Base-by-base conservation (phyloP, 306 rosid genomes). In the Astragalus glycyphyllos region DNA sequence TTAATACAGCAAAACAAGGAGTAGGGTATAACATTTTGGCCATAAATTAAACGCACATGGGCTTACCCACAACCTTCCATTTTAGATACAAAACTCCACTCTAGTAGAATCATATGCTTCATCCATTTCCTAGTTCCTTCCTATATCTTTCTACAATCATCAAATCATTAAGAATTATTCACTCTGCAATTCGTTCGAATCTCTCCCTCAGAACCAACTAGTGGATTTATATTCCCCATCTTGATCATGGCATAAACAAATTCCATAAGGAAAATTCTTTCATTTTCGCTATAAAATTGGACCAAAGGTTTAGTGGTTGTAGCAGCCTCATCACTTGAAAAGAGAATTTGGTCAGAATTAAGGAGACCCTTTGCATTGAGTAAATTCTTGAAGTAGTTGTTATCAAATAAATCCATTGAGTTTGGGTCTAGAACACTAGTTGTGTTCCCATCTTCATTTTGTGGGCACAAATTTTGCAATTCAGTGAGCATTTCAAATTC, bases 221-320 rank as follows among this genome's bases (percentile, higher is more conserved):
- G 76, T 0, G 89, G 88, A 48, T 51, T 76, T 1, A 83, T 83
- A 53, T 82, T 91, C 13, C 86, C 97, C 97, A 91, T 91, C 70
- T 81, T 91, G 75, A 83, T 76, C 96, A 91, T 91, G 62, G 92
- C 82, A 62, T 71, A 78, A 0, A 56, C 79, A 72, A 88, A 91
- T 55, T 88, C 88, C 14, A n/a, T 8, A 26, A 72, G 29, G 82
- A 88, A 91, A 41, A 17, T 71, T 8, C 56, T 35, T 13, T 6
- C 3, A 15, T 80, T 57, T 0, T 49, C 14, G 79, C 89, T 91
- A 34, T 91, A 91, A 57, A 41, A 67, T 59, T 71, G 77, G 14
- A 91, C 97, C 82, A 86, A 51, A n/a, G 62, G 74, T 64, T 79
- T 85, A 9, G 88, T 83, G 1, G 83, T 77, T 29, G 78, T 58